Evolutionary conservation across 257 asterid genomes (phyloP), one percentile per base, ranked within the genome.

Genomic region (Nicotiana knightiana): DNA sequence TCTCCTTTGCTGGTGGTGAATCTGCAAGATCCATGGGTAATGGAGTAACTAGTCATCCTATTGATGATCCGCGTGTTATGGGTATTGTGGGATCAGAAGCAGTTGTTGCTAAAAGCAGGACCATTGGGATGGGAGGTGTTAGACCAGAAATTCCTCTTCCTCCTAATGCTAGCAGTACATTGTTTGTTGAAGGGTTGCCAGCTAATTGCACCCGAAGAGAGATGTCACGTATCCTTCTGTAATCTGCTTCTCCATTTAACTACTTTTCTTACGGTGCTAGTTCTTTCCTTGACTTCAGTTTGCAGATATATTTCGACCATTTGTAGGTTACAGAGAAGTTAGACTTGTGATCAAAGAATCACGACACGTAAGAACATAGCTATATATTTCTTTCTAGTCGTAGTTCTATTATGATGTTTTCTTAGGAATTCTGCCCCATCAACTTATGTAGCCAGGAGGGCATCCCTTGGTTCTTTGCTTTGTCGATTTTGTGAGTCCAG

Each of bases 301-400:
- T 80, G 83, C 91, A 94, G 98, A 94, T 87, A 89, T 94, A 79
- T 94, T 94, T 80, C 96, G 97, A 67, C 97, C 97, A n/a, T 94
- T 93, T 46, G 94, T 92, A 37, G 97, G 98, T 78, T 94, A 90
- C 82, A 90, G 87, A 84, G 97, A 91, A 90, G 93, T 90, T 81
- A 90, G 97, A 86, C 92, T 93, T 62, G 95, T 93, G 67, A 93
- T 92, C 43, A 93, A 90, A 82, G 97, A 90, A 35, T 85, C 97
- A 21, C 91, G 96, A 90, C 91, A 84, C 32, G 98, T 94, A 89
- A 88, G 95, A 21, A 67, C 81, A 10, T 76, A 10, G 61, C 39
- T n/a, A 4, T 53, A 67, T 76, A 53, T 61, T 21, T 63, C 3
- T 70, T 66, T 13, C 16, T 64, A 43, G 67, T n/a, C 30, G 0